Conservation (phyloP, 2,329 filamentous ascomycete genomes). For the Xylariaceae sp. region DNA sequence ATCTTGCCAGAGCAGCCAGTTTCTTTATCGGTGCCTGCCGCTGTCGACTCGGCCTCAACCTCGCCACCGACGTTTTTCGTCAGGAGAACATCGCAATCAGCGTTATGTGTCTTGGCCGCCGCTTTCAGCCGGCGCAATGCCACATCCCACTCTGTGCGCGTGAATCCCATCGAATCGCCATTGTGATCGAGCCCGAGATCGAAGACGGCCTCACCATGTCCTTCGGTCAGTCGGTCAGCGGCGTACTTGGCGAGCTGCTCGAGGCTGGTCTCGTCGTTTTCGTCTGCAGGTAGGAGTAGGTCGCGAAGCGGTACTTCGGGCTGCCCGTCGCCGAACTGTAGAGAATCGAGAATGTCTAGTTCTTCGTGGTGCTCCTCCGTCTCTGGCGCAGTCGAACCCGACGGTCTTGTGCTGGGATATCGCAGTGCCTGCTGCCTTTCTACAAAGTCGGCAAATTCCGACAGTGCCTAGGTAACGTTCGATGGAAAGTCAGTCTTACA, state of each 20-base stretch:
- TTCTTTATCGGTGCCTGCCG: slow-evolving; percentile 50
- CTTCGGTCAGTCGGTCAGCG: slow-evolving; percentile 67
- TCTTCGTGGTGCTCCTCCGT: slow-evolving; percentile 85
- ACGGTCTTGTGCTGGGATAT: slow-evolving; percentile 42
- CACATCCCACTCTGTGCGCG: slow-evolving; percentile 65
- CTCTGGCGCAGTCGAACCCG: slow-evolving; percentile 18
- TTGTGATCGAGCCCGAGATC: slow-evolving; percentile 89
- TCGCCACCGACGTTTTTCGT: slow-evolving; percentile 85
- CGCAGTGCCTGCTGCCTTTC: slow-evolving; percentile 83
- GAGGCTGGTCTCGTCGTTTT: slow-evolving; percentile 51
- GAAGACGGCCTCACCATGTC: slow-evolving; percentile 83
- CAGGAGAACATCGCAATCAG: slow-evolving; percentile 75
- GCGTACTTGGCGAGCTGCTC: slow-evolving; percentile 61
- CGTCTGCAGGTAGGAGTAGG: slow-evolving; percentile 58
- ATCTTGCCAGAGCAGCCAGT: slow-evolving; percentile 79
- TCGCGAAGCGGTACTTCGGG: slow-evolving; percentile 67
- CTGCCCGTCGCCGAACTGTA: slow-evolving; percentile 65
- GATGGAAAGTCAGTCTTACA: background rate
- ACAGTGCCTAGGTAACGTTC: slow-evolving; percentile 56
- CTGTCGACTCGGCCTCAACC: slow-evolving; percentile 59
- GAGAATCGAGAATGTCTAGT: slow-evolving; percentile 79
- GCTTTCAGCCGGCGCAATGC: slow-evolving; percentile 62
- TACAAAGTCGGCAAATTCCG: slow-evolving; percentile 96
- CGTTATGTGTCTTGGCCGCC: slow-evolving; percentile 59
- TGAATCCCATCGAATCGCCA: slow-evolving; percentile 77